Conservation (phyloP, 2,329 filamentous ascomycete genomes). For the Teratosphaeriaceae sp. region DNA sequence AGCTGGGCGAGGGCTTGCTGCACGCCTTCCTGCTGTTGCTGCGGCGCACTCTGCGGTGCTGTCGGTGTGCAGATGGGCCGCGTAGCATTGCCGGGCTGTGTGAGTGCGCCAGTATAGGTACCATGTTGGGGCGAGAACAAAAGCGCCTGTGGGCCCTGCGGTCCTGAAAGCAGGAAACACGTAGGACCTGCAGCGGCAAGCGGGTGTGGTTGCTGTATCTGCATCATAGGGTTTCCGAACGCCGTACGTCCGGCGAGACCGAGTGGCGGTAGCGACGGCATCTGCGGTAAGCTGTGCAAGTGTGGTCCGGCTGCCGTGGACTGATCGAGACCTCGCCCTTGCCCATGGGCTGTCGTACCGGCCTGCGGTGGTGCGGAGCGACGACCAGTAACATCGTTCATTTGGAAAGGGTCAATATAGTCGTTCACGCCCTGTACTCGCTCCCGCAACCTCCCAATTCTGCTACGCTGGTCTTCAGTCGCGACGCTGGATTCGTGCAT, state of each 20-base stretch:
- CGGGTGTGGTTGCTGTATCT: constrained; percentile 13
- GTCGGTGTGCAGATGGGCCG: neutral
- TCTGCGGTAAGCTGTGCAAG: constrained; percentile 5
- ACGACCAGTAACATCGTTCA: constrained; percentile 1
- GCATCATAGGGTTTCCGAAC: constrained; percentile 9
- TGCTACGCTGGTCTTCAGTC: constrained; percentile 16
- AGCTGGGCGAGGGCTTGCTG: constrained; percentile 4
- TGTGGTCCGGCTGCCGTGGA: neutral
- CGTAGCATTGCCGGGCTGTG: neutral
- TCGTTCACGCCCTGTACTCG: constrained; percentile 19
- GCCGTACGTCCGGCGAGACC: neutral
- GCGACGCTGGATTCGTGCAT: constrained; percentile 14
- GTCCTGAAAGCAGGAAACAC: constrained; percentile 39
- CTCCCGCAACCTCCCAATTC: constrained; percentile 18
- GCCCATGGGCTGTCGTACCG: neutral
- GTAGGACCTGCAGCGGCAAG: constrained; percentile 19
- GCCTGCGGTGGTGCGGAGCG: constrained; percentile 1
- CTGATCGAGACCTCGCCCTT: no score
- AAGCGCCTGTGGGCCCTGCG: constrained; percentile 39
- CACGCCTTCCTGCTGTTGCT: constrained; percentile 7
- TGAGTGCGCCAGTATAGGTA: constrained; percentile 15
- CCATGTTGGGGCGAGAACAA: constrained; percentile 34
- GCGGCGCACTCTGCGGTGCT: neutral
- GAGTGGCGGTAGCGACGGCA: no score
- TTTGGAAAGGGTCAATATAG: constrained; percentile 25